Base-by-base conservation (phyloP, 2,329 filamentous ascomycete species). In the Sporothrix variecibatus region DNA sequence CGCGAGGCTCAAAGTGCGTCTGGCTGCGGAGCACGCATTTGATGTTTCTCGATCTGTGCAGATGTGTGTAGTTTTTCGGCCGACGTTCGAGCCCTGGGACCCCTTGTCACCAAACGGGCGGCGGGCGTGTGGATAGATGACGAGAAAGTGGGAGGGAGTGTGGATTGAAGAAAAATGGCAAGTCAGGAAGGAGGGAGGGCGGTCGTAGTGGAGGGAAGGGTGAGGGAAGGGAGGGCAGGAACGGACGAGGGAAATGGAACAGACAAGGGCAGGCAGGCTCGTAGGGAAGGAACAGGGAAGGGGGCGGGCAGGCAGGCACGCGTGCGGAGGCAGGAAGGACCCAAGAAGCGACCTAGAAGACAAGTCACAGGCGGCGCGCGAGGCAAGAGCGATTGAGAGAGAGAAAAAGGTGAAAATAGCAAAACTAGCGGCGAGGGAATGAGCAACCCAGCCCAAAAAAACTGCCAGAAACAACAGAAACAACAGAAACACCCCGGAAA, bases 61-160 rank as follows among this genome's bases (percentile, higher is more conserved):
- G n/a, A 49, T 17, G 34, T 20, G 38, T 70, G 20, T 58, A 23
- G 43, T 71, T 70, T 68, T 64, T 53, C 49, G 46, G 49, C 38
- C 43, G 73, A 60, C 60, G 60, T 74, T 67, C 49, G 31, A 62
- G 62, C 70, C 70, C 65, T 65, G 46, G 53, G 49, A 65, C 71
- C 73, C 73, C 73, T 75, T 75, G 73, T 73, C 73, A 75, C 73
- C 73, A 75, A 75, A 76, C 60, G 72, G 75, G 72, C 72, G 75
- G 69, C 72, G 72, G 75, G 75, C 72, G 75, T 76, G 75, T 76
- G 75, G 72, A 74, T 76, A 76, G 75, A 75, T 76, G 75, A 76
- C 58, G 74, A 75, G 75, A 76, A 75, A 69, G 75, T 74, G 74
- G 75, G 75, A 76, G 75, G 74, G 75, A 75, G 75, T 76, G 75